A percentile compares a stretch with the other conserved stretches of the same genome.
Evolutionary conservation across 1,284 basidiomycete species (phyloP).

Genomic region (Boletus semigastroideus): DNA sequence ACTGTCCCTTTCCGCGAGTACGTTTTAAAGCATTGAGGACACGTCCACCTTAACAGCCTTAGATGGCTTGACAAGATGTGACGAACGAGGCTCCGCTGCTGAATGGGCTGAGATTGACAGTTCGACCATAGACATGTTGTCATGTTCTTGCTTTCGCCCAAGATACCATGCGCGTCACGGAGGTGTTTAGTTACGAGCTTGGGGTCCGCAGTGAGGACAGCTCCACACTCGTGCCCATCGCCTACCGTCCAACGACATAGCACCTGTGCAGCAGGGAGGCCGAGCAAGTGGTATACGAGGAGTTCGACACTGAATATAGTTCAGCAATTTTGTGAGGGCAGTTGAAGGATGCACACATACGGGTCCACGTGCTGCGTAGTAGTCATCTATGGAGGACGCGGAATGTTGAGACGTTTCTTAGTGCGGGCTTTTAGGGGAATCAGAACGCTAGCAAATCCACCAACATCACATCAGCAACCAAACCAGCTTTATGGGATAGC

Average conservation of each 20-base stretch:
- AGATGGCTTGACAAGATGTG: conserved; percentile 10
- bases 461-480: no score
- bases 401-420: no score
- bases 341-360: neutral
- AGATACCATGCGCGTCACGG: neutral
- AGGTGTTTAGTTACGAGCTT: neutral
- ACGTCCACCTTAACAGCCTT: conserved; percentile 8
- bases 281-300: neutral
- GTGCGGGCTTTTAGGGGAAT: no score
- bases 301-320: neutral
- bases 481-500: no score
- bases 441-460: no score
- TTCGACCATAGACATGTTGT: conserved; percentile 1
- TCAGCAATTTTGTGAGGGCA: neutral
- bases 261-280: neutral
- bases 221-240: neutral
- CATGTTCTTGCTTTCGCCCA: neutral
- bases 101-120: conserved; percentile 1
- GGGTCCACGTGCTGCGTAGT: neutral
- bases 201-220: neutral
- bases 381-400: no score
- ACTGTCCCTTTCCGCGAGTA: conserved; percentile 5
- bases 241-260: neutral
- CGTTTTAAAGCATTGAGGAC: conserved; percentile 3
- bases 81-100: conserved; percentile 1